phyloP scores from a whole-genome alignment of 176 grass and related monocot genomes.

The Oryza brachyantha region DNA sequence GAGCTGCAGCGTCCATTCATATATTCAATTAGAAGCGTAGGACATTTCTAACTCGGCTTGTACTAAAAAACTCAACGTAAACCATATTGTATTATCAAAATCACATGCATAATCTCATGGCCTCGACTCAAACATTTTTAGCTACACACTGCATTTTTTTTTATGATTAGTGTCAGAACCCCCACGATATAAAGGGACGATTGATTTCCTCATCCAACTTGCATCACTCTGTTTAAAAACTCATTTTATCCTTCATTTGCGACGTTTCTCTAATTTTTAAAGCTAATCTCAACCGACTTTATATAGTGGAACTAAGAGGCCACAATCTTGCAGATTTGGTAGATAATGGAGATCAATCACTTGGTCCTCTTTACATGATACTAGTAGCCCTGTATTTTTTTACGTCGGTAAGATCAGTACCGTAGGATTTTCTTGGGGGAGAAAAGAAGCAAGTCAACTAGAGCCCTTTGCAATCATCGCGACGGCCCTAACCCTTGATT shows the following conservation, averaged over 20 bases:
- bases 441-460: slow-evolving; percentile 12
- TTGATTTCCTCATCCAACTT: background rate
- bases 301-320: background rate
- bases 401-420: background rate
- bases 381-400: background rate
- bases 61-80: background rate
- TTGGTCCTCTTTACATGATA: background rate
- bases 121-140: background rate
- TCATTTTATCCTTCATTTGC: background rate
- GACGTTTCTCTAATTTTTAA: background rate
- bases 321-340: background rate
- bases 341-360: slow-evolving; percentile 1
- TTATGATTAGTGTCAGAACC: background rate
- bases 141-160: background rate
- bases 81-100: slow-evolving; percentile 8
- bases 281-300: background rate
- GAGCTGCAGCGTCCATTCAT: slow-evolving; percentile 12
- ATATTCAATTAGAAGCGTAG: background rate
- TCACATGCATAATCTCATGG: slow-evolving; percentile 9
- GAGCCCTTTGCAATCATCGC: background rate
- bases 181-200: background rate
- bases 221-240: background rate
- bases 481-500: slow-evolving; percentile 30
- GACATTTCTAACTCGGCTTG: background rate
- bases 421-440: background rate